Conservation (phyloP, 495 filamentous ascomycete species). For the Trichoderma asperelloides region DNA sequence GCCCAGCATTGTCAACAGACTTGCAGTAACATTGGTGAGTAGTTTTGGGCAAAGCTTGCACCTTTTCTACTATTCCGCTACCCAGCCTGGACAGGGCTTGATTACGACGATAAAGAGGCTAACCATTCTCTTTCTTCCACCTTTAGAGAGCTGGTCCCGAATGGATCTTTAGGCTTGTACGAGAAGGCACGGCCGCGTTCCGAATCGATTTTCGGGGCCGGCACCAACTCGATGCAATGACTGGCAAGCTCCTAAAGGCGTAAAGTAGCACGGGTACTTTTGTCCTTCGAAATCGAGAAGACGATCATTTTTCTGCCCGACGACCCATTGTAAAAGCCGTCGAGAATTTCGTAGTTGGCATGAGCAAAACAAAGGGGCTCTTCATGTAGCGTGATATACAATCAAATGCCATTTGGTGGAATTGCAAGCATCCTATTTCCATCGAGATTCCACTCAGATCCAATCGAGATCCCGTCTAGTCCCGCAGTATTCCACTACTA, state of each 20-base stretch:
- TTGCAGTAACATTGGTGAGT: constrained; percentile 27
- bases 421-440: no score
- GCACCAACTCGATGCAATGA: not conserved
- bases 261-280: not conserved
- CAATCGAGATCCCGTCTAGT: no score
- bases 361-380: no score
- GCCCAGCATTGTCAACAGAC: constrained; percentile 23
- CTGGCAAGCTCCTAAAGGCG: not conserved
- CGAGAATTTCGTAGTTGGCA: no score
- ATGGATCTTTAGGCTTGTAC: not conserved
- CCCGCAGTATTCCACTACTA: no score
- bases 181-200: not conserved
- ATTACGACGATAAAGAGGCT: not conserved
- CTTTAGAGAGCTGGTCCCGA: not conserved
- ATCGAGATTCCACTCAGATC: no score
- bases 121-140: not conserved
- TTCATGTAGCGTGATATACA: no score
- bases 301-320: not conserved
- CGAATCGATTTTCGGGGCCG: not conserved
- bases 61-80: not conserved
- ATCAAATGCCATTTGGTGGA: no score
- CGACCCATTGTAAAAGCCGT: no score
- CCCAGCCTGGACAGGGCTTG: not conserved
- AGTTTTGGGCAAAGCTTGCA: not conserved
- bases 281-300: not conserved